Evolutionary conservation across 495 filamentous ascomycete genomes (phyloP).

Genomic region (Friedmanniomyces simplex): DNA sequence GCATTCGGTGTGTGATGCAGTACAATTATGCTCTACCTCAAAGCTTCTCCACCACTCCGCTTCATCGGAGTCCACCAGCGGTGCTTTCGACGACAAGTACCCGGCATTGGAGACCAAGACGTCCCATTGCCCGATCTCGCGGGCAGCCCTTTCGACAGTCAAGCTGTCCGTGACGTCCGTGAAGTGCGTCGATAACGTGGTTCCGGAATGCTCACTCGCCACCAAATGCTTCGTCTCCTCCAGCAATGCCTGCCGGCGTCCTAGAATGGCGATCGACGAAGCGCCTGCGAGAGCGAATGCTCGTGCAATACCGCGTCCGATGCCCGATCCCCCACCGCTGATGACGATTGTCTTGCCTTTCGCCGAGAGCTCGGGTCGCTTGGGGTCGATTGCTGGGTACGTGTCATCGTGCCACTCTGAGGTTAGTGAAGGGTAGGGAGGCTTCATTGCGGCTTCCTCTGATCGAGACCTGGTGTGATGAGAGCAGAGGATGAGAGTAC

Average conservation of each 20-base stretch:
- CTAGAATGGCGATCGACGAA: conserved; percentile 24
- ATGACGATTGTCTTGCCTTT: conserved; percentile 13
- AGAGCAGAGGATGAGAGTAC: neutral
- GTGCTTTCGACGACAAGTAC: conserved; percentile 26
- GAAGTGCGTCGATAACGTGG: neutral
- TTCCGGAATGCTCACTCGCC: neutral
- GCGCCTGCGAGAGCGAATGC: conserved; percentile 37
- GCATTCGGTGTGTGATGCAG: neutral
- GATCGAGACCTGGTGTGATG: neutral
- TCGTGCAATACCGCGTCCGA: conserved; percentile 36
- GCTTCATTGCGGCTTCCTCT: neutral
- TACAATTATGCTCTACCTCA: conserved; percentile 9
- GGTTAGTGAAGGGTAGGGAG: conserved; percentile 19
- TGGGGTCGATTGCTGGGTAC: conserved; percentile 18
- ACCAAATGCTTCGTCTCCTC: neutral
- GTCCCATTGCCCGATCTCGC: conserved; percentile 28
- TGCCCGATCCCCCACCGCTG: conserved; percentile 33
- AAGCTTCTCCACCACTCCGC: conserved; percentile 30
- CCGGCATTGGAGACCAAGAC: conserved; percentile 30
- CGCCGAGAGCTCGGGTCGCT: conserved; percentile 8
- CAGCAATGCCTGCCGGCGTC: conserved; percentile 28
- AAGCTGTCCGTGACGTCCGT: neutral
- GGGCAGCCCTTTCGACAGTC: conserved; percentile 1
- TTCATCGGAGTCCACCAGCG: conserved; percentile 25
- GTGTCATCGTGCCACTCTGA: conserved; percentile 24